Evolutionary conservation across 1,284 basidiomycete genomes (phyloP), one percentile per base, ranked within the genome.

Genomic region (Athelia sp.): DNA sequence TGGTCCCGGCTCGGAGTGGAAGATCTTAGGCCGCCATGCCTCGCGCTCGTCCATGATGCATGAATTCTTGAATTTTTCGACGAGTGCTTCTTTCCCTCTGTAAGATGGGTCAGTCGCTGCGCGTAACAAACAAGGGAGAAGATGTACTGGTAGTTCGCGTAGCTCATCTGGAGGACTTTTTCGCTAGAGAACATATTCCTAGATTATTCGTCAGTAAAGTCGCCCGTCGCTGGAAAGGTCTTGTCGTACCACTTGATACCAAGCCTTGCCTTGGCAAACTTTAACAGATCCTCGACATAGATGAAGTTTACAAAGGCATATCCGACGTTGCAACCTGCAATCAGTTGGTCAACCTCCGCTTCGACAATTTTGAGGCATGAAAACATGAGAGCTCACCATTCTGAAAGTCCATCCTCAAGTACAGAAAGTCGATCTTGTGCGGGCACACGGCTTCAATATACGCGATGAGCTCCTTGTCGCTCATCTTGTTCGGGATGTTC

Each of bases 241-340:
- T 29, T 13, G 26, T 13, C 67, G 57, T 52, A 82, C 91, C 89
- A 93, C 64, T 86, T 90, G 53, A 83, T 77, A 2, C 87, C 89
- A 43, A 93, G 70, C 56, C 80, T 81, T 42, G 74, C 71, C 60
- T 79, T 81, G 11, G 87, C 87, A 62, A 94, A 94, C 32, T 64
- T 67, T 54, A 91, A 67, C 42, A 94, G 74, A 61, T 90, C 88
- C 54, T 84, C 69, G 18, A 90, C 83, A 3, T 73, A 72, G 56
- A 91, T 88, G 58, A 93, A 93, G 66, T 93, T 93, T 53, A 93
- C 89, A 54, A 91, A 91, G 19, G 87, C 87, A 62, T 90, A 92
- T 52, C 90, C 89, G 60, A 92, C 88, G 61, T 93, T 93, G 62
- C 87, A 91, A 9, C 84, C 84, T 87, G 50, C n/a, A 13, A 6